Base-by-base conservation (phyloP, 257 asterid genomes). In the Forsythia suspensa region DNA sequence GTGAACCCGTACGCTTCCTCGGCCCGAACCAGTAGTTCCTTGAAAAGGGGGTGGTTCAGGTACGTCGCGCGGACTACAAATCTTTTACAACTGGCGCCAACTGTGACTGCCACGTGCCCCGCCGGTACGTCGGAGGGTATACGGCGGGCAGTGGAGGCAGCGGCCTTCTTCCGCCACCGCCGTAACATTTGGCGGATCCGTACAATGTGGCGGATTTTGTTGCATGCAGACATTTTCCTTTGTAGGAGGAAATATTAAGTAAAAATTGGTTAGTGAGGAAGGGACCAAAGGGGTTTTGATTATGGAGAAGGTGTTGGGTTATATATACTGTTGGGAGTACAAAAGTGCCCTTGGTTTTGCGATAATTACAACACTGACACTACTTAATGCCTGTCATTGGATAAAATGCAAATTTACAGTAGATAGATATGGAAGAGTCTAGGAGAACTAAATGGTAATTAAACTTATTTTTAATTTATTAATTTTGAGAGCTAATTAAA, bases 1-100 rank as follows among this genome's bases (percentile, higher is more conserved):
- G 82, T 44, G 81, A 91, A 91, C 61, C 96, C 96, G 52, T 63
- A 89, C 38, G 86, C 96, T 6, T 91, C 96, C 73, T 91, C 96
- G 0, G 91, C 92, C 24, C 81, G 87, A 2, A 79, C 77, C 55
- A 91, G 80, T 2, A 91, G 82, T 59, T 89, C 85, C 84, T 73
- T 79, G 85, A 91, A 91, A 52, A 87, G 42, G 24, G 96, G 96
- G 68, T 91, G 94, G 86, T 91, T 91, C 9, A 91, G 65, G 73
- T 86, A 86, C 2, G 87, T 57, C 0, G 96, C 75, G 0, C 89
- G 91, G 67, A 91, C 88, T 3, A 91, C 91, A 71, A 84, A 91
- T 40, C 96, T 42, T 36, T 82, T 85, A 18, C 81, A 57, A 51
- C 40, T 81, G 4, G 86, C 34, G 15, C 96, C 96, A 0, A 91